phyloP scores from a whole-genome alignment of 2,329 filamentous ascomycete species.

The Pseudonectria foliicola region DNA sequence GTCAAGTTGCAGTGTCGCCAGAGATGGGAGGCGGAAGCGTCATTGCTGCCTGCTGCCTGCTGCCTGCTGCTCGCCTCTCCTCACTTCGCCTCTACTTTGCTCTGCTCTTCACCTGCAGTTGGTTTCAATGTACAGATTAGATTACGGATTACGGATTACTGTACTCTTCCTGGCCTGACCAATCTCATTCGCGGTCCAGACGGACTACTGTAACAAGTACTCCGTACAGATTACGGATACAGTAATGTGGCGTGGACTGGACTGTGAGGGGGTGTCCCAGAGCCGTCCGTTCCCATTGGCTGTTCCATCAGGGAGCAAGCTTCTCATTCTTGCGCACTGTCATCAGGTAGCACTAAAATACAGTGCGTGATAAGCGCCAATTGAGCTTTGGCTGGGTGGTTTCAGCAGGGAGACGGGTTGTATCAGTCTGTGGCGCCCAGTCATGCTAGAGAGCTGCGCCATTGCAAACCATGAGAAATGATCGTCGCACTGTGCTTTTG shows the following conservation, averaged over 20 bases:
- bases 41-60: no score
- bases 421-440: constrained; percentile 10
- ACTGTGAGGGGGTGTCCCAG: constrained; percentile 5
- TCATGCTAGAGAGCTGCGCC: constrained; percentile 14
- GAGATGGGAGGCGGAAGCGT: no score
- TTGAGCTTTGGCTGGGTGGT: constrained; percentile 15
- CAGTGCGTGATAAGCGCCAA: constrained; percentile 8
- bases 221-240: no score
- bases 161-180: no score
- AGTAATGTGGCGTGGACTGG: no score
- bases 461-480: constrained; percentile 8
- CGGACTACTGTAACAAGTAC: no score
- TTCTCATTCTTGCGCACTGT: constrained; percentile 6
- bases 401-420: constrained; percentile 13
- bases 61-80: no score
- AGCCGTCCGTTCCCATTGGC: constrained; percentile 9
- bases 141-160: no score
- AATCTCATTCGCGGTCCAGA: no score
- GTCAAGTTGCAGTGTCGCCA: constrained; percentile 19
- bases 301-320: constrained; percentile 10
- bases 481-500: not conserved
- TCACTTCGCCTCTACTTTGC: not conserved
- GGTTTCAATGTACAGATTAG: no score
- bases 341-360: constrained; percentile 6
- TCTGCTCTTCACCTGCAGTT: constrained; percentile 1